A percentile compares a stretch with the other conserved stretches of the same genome.
Evolutionary conservation across 1,284 basidiomycete genomes (phyloP).

Genomic region (Volvariella volvacea): DNA sequence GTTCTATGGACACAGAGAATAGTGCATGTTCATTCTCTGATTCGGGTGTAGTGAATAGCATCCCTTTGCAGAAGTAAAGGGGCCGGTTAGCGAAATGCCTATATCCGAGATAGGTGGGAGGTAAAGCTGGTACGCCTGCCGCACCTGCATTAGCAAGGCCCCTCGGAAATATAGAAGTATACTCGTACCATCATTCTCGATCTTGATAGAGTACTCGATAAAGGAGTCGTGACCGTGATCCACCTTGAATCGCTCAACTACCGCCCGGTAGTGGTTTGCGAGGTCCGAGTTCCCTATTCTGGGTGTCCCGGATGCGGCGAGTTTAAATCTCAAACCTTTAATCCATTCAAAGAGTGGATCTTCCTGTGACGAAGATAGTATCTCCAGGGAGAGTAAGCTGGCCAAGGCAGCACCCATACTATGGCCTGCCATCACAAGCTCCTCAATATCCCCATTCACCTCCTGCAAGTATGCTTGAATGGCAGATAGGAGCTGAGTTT

Average conservation of each 20-base stretch:
- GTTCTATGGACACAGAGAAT: constrained; percentile 28
- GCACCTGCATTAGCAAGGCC: constrained; percentile 1
- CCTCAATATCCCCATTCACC: constrained; percentile 22
- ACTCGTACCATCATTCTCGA: constrained; percentile 45
- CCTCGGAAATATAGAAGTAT: too few species aligned
- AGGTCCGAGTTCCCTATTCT: constrained; percentile 38
- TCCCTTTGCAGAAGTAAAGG: constrained; percentile 39
- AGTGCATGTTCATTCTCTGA: constrained; percentile 38
- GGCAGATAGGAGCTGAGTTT: constrained; percentile 21
- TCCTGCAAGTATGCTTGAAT: constrained; percentile 22
- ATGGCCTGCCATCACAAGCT: constrained; percentile 43
- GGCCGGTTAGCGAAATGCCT: constrained; percentile 40
- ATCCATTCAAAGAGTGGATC: constrained; percentile 7
- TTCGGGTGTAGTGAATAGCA: constrained; percentile 37
- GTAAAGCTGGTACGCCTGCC: constrained; percentile 45
- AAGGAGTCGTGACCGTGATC: constrained; percentile 30
- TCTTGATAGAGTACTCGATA: constrained; percentile 43
- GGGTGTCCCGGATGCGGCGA: constrained; percentile 44
- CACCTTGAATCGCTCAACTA: constrained; percentile 25
- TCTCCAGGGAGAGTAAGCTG: constrained; percentile 40
- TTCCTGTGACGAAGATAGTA: constrained; percentile 22
- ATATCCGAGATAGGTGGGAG: constrained; percentile 42
- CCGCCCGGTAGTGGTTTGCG: constrained; percentile 32
- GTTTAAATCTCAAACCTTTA: constrained; percentile 21
- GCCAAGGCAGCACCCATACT: constrained; percentile 44